A percentile compares a stretch with the other conserved stretches of the same genome.
These are phyloP conservation scores for Ceratobasidium sp. DNA, from an alignment of 1,284 basidiomycete genomes.

Conservation along the genomic window DNA sequence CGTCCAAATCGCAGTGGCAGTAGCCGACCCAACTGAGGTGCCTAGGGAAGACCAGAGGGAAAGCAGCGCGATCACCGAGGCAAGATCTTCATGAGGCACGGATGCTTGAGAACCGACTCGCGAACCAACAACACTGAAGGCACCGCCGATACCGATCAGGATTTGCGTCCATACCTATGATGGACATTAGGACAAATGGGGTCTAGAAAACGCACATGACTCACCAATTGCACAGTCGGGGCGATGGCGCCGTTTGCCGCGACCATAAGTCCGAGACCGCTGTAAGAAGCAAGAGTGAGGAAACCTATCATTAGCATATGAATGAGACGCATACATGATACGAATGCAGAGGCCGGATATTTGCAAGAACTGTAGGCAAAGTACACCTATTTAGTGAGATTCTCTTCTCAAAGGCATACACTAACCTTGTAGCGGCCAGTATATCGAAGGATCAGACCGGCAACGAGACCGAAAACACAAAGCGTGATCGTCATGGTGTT, in stretches of 20 bases:
- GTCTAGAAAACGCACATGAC: slow-evolving; percentile 56
- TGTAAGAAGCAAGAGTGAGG: neutral
- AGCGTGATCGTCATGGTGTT: slow-evolving; percentile 51
- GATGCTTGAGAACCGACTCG: slow-evolving; percentile 84
- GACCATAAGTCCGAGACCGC: slow-evolving; percentile 41
- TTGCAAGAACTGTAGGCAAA: slow-evolving; percentile 15
- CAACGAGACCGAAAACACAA: slow-evolving; percentile 56
- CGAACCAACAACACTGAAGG: slow-evolving; percentile 73
- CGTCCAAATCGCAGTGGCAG: slow-evolving; percentile 52
- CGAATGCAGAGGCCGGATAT: slow-evolving; percentile 40
- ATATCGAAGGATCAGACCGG: slow-evolving; percentile 55
- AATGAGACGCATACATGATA: slow-evolving; percentile 38
- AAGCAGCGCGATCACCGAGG: slow-evolving; percentile 82
- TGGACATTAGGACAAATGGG: neutral
- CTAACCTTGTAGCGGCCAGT: slow-evolving; percentile 59
- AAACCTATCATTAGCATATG: neutral
- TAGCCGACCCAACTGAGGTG: slow-evolving; percentile 73
- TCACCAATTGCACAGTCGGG: slow-evolving; percentile 41
- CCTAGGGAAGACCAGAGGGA: slow-evolving; percentile 84
- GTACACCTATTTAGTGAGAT: neutral
- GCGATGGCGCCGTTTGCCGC: slow-evolving; percentile 39
- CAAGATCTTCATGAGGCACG: slow-evolving; percentile 80
- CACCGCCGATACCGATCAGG: slow-evolving; percentile 81
- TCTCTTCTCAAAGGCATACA: neutral
- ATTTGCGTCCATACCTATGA: slow-evolving; percentile 58